phyloP scores from a whole-genome alignment of 2,329 filamentous ascomycete species.

The Penicillium sp. region DNA sequence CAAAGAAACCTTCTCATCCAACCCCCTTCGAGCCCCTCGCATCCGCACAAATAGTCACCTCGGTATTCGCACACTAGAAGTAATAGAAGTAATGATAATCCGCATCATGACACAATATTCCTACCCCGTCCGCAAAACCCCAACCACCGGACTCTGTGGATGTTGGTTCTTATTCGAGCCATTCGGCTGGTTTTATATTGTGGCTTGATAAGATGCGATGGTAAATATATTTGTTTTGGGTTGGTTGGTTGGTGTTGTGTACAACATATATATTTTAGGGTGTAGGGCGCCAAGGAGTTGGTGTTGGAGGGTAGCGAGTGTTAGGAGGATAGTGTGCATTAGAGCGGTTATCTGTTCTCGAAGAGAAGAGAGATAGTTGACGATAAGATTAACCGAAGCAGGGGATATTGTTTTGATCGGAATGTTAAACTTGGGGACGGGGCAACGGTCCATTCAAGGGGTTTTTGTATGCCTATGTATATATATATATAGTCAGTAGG shows the following conservation, averaged over 20 bases:
- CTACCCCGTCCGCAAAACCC: slow-evolving; percentile 11
- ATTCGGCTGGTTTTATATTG: slow-evolving; percentile 8
- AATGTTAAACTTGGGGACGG: background rate
- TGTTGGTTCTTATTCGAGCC: too few species aligned
- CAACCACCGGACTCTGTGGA: slow-evolving; percentile 17
- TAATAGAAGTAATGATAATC: slow-evolving; percentile 1
- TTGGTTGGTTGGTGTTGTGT: background rate
- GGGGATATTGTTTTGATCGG: background rate
- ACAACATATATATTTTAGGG: background rate
- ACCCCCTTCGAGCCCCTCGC: slow-evolving; percentile 12
- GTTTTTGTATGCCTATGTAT: background rate
- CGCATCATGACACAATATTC: slow-evolving; percentile 23
- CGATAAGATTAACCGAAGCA: background rate
- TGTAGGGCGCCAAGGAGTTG: background rate
- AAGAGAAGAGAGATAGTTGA: background rate
- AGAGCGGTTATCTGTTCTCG: background rate
- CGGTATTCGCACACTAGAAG: background rate
- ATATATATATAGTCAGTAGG: background rate
- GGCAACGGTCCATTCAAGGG: background rate
- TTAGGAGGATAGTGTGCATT: background rate
- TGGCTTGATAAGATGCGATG: slow-evolving; percentile 21
- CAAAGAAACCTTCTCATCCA: slow-evolving; percentile 16
- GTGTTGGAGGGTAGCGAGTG: background rate
- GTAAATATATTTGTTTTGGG: slow-evolving; percentile 16
- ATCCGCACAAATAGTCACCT: slow-evolving; percentile 19